Evolutionary conservation across 2,329 filamentous ascomycete genomes (phyloP).

Genomic region (Apiospora kogelbergensis): DNA sequence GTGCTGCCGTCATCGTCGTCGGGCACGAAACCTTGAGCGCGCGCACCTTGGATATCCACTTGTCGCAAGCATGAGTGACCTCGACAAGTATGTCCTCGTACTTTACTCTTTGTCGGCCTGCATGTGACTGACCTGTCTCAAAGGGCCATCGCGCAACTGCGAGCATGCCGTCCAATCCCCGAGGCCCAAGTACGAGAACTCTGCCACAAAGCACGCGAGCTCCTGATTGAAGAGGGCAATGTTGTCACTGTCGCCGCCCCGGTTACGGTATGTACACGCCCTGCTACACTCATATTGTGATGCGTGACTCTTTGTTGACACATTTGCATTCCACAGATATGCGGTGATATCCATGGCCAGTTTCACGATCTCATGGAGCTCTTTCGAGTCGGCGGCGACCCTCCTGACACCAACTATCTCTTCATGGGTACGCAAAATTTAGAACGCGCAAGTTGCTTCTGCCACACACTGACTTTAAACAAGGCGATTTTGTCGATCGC

Average conservation of each 20-base stretch:
- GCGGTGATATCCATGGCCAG: slow-evolving; percentile 94
- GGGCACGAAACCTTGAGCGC: neutral
- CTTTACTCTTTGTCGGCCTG: slow-evolving; percentile 10
- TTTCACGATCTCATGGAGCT: slow-evolving; percentile 98
- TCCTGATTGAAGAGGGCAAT: slow-evolving; percentile 96
- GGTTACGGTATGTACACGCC: slow-evolving; percentile 67
- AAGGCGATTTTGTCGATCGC: slow-evolving; percentile 94
- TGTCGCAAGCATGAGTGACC: slow-evolving; percentile 72
- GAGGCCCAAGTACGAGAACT: slow-evolving; percentile 94
- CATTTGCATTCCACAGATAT: slow-evolving; percentile 59
- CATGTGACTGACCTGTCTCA: slow-evolving; percentile 14
- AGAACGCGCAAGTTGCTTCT: neutral
- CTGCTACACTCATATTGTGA: neutral
- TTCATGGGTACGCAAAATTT: slow-evolving; percentile 72
- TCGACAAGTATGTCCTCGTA: slow-evolving; percentile 70
- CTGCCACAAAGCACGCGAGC: slow-evolving; percentile 94
- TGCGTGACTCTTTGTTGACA: slow-evolving; percentile 15
- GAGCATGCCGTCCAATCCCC: slow-evolving; percentile 93
- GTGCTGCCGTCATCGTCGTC: slow-evolving; percentile 4
- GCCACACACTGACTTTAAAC: neutral
- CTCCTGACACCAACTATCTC: slow-evolving; percentile 93
- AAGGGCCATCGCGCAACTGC: slow-evolving; percentile 92
- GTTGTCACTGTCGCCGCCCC: slow-evolving; percentile 94
- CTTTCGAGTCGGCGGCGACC: slow-evolving; percentile 89
- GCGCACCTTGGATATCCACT: neutral